These are phyloP conservation scores for Naumovozyma dairenensis DNA, from an alignment of 805 yeast genomes.

Conservation along the genomic window DNA sequence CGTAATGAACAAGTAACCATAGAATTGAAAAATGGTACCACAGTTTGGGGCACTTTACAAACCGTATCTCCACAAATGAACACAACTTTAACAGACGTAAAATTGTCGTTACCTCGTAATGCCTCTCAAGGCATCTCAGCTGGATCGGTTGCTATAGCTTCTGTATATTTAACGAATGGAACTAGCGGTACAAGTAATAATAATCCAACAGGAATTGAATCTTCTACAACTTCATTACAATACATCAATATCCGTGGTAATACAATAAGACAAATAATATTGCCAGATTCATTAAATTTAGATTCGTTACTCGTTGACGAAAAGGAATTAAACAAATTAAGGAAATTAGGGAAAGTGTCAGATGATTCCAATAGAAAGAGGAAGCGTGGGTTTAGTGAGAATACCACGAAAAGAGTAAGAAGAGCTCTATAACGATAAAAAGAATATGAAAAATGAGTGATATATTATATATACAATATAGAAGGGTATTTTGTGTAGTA, in stretches of 20 bases:
- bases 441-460: background rate
- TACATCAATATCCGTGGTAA: slow-evolving; percentile 82
- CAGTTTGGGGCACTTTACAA: slow-evolving; percentile 73
- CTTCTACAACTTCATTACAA: slow-evolving; percentile 54
- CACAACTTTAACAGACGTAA: slow-evolving; percentile 68
- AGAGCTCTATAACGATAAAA: slow-evolving; percentile 14
- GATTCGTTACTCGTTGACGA: slow-evolving; percentile 49
- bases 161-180: slow-evolving; percentile 17
- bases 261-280: slow-evolving; percentile 69
- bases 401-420: slow-evolving; percentile 25
- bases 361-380: slow-evolving; percentile 20
- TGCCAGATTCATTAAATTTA: slow-evolving; percentile 79
- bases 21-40: slow-evolving; percentile 84
- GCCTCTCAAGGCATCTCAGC: slow-evolving; percentile 1
- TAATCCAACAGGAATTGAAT: slow-evolving; percentile 30
- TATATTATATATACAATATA: too few species aligned
- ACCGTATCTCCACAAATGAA: slow-evolving; percentile 90
- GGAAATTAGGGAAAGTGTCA: slow-evolving; percentile 21
- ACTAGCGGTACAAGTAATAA: slow-evolving; percentile 1
- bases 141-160: slow-evolving; percentile 17
- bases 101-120: slow-evolving; percentile 46
- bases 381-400: slow-evolving; percentile 16
- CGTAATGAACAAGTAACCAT: slow-evolving; percentile 81
- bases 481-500: too few species aligned
- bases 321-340: slow-evolving; percentile 18